phyloP scores from a whole-genome alignment of 257 asterid genomes.

The Scutellaria galericulata region DNA sequence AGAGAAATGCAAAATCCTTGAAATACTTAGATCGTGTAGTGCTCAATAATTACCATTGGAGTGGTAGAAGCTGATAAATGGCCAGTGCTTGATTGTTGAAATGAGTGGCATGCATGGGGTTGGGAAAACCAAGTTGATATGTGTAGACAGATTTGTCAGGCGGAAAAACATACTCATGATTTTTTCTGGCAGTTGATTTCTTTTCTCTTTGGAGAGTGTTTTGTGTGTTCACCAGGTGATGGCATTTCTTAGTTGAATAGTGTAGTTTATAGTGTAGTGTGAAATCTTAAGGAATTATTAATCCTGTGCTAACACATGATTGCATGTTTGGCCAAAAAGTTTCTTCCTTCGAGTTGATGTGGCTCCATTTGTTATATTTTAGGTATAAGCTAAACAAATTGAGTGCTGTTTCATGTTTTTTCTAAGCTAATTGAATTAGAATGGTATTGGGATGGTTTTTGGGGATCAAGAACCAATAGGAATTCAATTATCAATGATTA shows the following conservation, averaged over 20 bases:
- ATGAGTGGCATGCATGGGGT: slow-evolving; percentile 26
- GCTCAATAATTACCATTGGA: slow-evolving; percentile 16
- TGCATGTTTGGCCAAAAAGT: background rate
- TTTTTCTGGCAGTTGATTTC: background rate
- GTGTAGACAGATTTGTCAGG: background rate
- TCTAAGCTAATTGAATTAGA: slow-evolving; percentile 7
- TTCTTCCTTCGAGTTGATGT: slow-evolving; percentile 17
- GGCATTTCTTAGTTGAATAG: slow-evolving; percentile 1
- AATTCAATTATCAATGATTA: too few species aligned
- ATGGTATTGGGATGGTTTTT: slow-evolving; percentile 2
- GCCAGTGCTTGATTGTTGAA: slow-evolving; percentile 10
- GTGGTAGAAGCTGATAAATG: slow-evolving; percentile 21
- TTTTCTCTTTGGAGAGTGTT: background rate
- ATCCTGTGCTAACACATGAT: slow-evolving; percentile 1
- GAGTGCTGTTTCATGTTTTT: slow-evolving; percentile 16
- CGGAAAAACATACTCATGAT: background rate
- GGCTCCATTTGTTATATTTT: slow-evolving; percentile 1
- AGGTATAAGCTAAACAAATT: slow-evolving; percentile 9
- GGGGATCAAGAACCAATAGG: slow-evolving; percentile 14
- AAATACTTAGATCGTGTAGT: slow-evolving; percentile 1
- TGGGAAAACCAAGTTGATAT: slow-evolving; percentile 1
- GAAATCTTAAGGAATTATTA: slow-evolving; percentile 10
- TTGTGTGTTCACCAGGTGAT: background rate
- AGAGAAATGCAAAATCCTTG: slow-evolving; percentile 5
- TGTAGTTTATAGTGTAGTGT: background rate